Base-by-base conservation (phyloP, 768 basidiomycete genomes). In the Mycena maculata region DNA sequence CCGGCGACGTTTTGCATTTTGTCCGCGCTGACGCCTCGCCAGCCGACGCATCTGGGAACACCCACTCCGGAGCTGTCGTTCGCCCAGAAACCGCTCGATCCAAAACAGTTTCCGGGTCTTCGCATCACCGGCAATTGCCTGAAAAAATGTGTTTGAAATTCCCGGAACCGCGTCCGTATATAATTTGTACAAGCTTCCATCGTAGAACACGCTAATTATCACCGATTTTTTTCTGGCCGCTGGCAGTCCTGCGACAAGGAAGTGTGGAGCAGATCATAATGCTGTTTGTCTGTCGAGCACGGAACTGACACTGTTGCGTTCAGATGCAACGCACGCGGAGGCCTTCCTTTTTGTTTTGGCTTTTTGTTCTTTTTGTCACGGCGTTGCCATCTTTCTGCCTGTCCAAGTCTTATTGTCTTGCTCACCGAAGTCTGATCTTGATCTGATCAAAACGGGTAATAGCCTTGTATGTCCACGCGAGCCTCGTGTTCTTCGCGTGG, bases 21-120 rank as follows among this genome's bases (percentile, higher is more conserved):
- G 39, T 61, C 30, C 41, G 67, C 39, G 62, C 54, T 49, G 47
- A 66, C 49, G 30, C 48, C 27, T 66, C 30, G 50, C 57, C 20
- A 33, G 85, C 86, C 11, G 78, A 77, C 72, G 61, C 83, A 38
- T 84, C 82, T 15, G 70, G 69, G 8, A 65, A 6, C 18, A 15
- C 60, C 60, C 23, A 13, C 28, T 3, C 10, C 54, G 33, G 39
- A 49, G 22, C 30, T 31, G 15, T 8, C 36, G 22, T 25, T 1
- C 25, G 3, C 6, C 30, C 3, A 47, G 25, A n/a, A 28, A 16
- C 4, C 5, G 50, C 13, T 54, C n/a, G 31, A 53, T 13, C 60
- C 39, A 10, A 54, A 44, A 31, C 60, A 54, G n/a, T 62, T 44
- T 52, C 60, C 52, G 4, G 60, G 60, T 30, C 50, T 62, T 30